Percentiles rank a stretch among this genome's conserved stretches.
These are phyloP conservation scores for Chaetoceros muelleri DNA, from an alignment of 108 stramenopile species.

Conservation along the genomic window DNA sequence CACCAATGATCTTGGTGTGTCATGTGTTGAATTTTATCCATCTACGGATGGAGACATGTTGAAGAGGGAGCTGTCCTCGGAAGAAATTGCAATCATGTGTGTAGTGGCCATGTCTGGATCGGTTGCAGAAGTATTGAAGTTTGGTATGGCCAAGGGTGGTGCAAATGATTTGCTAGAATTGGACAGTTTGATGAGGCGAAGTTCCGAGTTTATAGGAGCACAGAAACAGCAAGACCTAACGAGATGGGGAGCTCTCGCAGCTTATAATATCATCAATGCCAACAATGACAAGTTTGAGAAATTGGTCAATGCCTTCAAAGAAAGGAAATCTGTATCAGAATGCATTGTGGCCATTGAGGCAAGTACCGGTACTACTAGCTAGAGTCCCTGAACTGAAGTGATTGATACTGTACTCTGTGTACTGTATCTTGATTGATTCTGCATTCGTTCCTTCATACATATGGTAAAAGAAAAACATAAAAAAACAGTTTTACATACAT, in stretches of 20 bases:
- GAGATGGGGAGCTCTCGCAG: slow-evolving; percentile 73
- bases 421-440: no score
- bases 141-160: slow-evolving; percentile 53
- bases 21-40: slow-evolving; percentile 65
- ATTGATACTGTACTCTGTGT: no score
- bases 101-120: slow-evolving; percentile 74
- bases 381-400: no score
- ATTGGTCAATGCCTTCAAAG: slow-evolving; percentile 51
- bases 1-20: slow-evolving; percentile 38
- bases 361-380: background rate
- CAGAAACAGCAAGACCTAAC: slow-evolving; percentile 80
- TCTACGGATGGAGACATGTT: slow-evolving; percentile 17
- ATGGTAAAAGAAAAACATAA: no score
- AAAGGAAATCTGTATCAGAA: slow-evolving; percentile 51
- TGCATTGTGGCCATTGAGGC: slow-evolving; percentile 50
- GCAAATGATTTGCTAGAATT: slow-evolving; percentile 65
- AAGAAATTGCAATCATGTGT: slow-evolving; percentile 52
- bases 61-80: slow-evolving; percentile 27
- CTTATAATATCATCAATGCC: slow-evolving; percentile 39
- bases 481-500: no score
- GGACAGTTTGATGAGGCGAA: slow-evolving; percentile 46
- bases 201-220: slow-evolving; percentile 71
- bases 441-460: no score
- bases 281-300: slow-evolving; percentile 49
- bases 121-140: slow-evolving; percentile 64